A percentile compares a stretch with the other conserved stretches of the same genome.
phyloP scores from a whole-genome alignment of 164 flowering plant genomes.

The Dillenia turbinata region DNA sequence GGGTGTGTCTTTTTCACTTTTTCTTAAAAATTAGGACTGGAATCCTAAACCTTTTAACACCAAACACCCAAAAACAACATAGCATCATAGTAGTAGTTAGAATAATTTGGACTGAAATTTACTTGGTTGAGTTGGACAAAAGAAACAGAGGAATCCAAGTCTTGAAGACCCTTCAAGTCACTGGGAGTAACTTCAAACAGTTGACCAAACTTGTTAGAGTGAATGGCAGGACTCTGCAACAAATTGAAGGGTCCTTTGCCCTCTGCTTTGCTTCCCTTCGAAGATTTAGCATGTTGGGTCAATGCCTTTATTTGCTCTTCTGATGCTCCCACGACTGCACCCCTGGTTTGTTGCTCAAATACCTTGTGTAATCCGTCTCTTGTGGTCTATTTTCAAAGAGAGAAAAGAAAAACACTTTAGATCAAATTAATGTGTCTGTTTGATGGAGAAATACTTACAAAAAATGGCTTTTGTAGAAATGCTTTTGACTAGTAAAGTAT shows the following conservation, averaged over 20 bases:
- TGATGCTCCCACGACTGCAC: constrained; percentile 28
- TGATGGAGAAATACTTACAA: no score
- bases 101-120: neutral
- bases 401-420: no score
- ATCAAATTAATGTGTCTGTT: no score
- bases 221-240: constrained; percentile 17
- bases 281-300: constrained; percentile 20
- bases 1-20: no score
- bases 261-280: constrained; percentile 2
- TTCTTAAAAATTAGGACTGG: no score
- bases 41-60: no score
- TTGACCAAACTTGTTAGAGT: constrained; percentile 33
- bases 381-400: constrained; percentile 11
- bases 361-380: constrained; percentile 26
- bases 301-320: constrained; percentile 35
- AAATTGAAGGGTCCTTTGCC: constrained; percentile 32
- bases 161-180: constrained; percentile 25
- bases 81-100: neutral
- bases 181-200: constrained; percentile 21
- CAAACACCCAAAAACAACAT: neutral
- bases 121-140: constrained; percentile 37
- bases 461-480: no score
- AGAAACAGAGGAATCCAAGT: constrained; percentile 27
- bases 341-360: constrained; percentile 28
- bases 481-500: no score